These are phyloP conservation scores for Pythium coloratum DNA, from an alignment of 352 stramenopile species.

Conservation along the genomic window DNA sequence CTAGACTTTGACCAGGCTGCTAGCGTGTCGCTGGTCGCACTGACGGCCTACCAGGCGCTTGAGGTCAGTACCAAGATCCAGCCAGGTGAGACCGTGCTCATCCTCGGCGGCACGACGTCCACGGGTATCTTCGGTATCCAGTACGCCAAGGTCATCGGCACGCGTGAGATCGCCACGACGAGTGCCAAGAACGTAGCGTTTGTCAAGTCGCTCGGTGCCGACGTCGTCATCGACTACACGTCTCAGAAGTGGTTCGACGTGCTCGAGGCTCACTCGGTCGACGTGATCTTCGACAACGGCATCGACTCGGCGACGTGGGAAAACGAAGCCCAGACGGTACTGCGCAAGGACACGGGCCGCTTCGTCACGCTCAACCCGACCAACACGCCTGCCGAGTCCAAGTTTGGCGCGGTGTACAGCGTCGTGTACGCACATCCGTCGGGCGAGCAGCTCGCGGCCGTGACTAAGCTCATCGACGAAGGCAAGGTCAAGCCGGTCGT, in stretches of 20 bases:
- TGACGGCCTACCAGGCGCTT: slow-evolving; percentile 39
- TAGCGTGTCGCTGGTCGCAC: slow-evolving; percentile 27
- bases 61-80: slow-evolving; percentile 33
- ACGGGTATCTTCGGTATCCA: slow-evolving; percentile 31
- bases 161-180: slow-evolving; percentile 24
- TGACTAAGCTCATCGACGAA: slow-evolving; percentile 36
- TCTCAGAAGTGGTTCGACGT: slow-evolving; percentile 33
- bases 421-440: slow-evolving; percentile 14
- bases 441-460: slow-evolving; percentile 28
- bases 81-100: slow-evolving; percentile 35
- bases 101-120: slow-evolving; percentile 37
- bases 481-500: slow-evolving; percentile 32
- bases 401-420: slow-evolving; percentile 39
- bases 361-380: slow-evolving; percentile 37
- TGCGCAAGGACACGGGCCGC: slow-evolving; percentile 33
- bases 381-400: slow-evolving; percentile 39
- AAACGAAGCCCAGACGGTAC: slow-evolving; percentile 30
- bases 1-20: slow-evolving; percentile 42
- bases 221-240: slow-evolving; percentile 44
- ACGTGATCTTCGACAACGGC: slow-evolving; percentile 7
- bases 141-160: slow-evolving; percentile 1
- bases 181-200: slow-evolving; percentile 34
- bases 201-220: slow-evolving; percentile 32
- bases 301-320: slow-evolving; percentile 32
- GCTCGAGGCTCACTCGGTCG: slow-evolving; percentile 15